phyloP scores from a whole-genome alignment of 768 basidiomycete genomes.

The Auricularia heimuer region DNA sequence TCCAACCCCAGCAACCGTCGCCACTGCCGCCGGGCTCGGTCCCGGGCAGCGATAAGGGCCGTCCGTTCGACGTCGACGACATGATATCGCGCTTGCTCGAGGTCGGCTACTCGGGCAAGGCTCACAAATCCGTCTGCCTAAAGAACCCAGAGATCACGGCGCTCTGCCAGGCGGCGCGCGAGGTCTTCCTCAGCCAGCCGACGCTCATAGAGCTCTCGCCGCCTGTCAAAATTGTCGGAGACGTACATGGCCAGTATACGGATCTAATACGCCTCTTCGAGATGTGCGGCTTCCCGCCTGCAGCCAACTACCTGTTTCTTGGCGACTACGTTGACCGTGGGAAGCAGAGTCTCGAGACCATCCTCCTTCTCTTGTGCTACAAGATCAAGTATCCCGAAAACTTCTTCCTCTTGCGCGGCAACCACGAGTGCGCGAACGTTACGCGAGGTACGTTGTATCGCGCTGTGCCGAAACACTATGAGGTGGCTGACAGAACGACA shows the following conservation, averaged over 20 bases:
- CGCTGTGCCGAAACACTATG: slow-evolving; percentile 8
- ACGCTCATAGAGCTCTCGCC: slow-evolving; percentile 95
- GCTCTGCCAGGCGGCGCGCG: slow-evolving; percentile 90
- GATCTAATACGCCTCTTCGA: slow-evolving; percentile 98
- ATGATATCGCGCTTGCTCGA: slow-evolving; percentile 96
- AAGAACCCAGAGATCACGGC: slow-evolving; percentile 95
- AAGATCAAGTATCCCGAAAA: slow-evolving; percentile 99
- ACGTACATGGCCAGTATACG: slow-evolving; percentile 98
- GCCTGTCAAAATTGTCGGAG: slow-evolving; percentile 98
- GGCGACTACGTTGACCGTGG: slow-evolving; percentile 99
- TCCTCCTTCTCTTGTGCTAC: slow-evolving; percentile 92
- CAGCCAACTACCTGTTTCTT: slow-evolving; percentile 95
- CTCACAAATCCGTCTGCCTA: slow-evolving; percentile 87
- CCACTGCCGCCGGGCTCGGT: slow-evolving; percentile 23
- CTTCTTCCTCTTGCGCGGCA: slow-evolving; percentile 94
- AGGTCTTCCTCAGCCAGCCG: slow-evolving; percentile 92
- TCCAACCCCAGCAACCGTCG: slow-evolving; percentile 34
- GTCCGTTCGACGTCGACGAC: slow-evolving; percentile 87
- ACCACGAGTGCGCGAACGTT: slow-evolving; percentile 99
- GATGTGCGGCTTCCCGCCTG: slow-evolving; percentile 98
- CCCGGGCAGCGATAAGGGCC: slow-evolving; percentile 47
- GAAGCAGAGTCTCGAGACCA: slow-evolving; percentile 97
- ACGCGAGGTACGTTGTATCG: slow-evolving; percentile 67
- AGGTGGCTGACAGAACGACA: background rate
- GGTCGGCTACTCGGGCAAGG: slow-evolving; percentile 96